Conservation (phyloP, 768 basidiomycete species). For the Asterophora parasitica region DNA sequence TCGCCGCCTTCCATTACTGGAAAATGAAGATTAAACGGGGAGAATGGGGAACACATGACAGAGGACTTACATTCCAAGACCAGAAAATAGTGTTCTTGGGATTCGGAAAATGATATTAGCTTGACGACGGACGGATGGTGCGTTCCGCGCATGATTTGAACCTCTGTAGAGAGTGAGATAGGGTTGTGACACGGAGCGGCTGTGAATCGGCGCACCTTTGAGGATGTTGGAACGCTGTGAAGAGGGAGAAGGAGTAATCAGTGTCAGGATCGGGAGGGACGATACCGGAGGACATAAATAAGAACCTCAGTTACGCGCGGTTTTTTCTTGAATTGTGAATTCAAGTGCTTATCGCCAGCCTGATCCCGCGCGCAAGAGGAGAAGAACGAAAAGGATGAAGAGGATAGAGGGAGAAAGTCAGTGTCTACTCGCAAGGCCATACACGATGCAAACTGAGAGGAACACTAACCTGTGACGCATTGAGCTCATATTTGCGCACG, state of each 20-base stretch:
- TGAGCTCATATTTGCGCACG: constrained; percentile 90
- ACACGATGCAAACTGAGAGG: constrained; percentile 20
- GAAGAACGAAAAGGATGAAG: constrained; percentile 17
- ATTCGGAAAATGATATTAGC: constrained; percentile 88
- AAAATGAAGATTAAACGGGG: constrained; percentile 13
- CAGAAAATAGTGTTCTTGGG: constrained; percentile 89
- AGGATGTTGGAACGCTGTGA: constrained; percentile 92
- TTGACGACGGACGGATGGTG: constrained; percentile 92
- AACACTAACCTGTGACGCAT: constrained; percentile 74
- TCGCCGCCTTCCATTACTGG: constrained; percentile 97
- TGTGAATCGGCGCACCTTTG: constrained; percentile 54
- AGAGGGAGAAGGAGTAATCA: constrained; percentile 14
- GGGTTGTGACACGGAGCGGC: neutral
- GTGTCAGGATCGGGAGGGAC: constrained; percentile 24
- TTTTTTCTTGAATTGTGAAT: constrained; percentile 92
- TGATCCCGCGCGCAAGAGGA: constrained; percentile 39
- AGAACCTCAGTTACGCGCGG: constrained; percentile 96
- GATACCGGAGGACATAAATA: constrained; percentile 18
- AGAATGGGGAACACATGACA: neutral
- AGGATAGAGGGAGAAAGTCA: constrained; percentile 18
- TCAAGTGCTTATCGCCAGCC: constrained; percentile 92
- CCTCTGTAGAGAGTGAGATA: constrained; percentile 55
- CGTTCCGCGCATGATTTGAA: constrained; percentile 97
- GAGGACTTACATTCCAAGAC: constrained; percentile 77
- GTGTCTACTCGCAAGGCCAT: constrained; percentile 15